A percentile compares a stretch with the other conserved stretches of the same genome.
phyloP scores from a whole-genome alignment of 441 rosid genomes.

The Syzygium malaccense region DNA sequence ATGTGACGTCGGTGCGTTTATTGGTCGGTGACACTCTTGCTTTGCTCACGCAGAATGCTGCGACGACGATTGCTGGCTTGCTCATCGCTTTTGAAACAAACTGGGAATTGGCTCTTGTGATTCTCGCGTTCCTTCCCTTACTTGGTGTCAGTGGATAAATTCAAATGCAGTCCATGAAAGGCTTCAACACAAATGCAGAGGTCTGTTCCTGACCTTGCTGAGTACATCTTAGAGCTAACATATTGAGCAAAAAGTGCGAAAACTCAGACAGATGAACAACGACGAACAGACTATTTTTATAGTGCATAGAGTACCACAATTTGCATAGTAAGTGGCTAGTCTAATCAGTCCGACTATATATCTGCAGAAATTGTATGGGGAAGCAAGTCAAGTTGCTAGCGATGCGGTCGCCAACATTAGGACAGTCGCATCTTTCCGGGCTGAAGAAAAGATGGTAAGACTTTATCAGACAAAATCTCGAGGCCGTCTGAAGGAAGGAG shows the following conservation, averaged over 20 bases:
- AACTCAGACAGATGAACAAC: not conserved
- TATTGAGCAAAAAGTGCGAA: not conserved
- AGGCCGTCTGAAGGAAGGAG: not conserved
- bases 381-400: not conserved
- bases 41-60: slow-evolving; percentile 39
- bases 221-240: not conserved
- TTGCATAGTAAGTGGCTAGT: not conserved
- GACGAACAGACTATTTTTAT: not conserved
- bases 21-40: slow-evolving; percentile 67
- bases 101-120: slow-evolving; percentile 48
- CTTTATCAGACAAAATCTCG: not conserved
- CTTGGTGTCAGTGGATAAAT: slow-evolving; percentile 34
- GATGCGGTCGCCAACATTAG: not conserved
- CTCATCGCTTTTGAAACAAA: slow-evolving; percentile 56
- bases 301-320: not conserved
- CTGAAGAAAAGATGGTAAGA: not conserved
- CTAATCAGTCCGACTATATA: not conserved
- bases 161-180: slow-evolving; percentile 40
- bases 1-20: slow-evolving; percentile 44
- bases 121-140: slow-evolving; percentile 43
- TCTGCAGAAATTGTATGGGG: not conserved
- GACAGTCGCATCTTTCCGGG: not conserved
- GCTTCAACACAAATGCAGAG: slow-evolving; percentile 71
- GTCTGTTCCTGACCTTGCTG: slow-evolving; percentile 13
- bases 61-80: slow-evolving; percentile 42